Conservation (phyloP, 1,284 basidiomycete species). For the Phlebopus sp. region DNA sequence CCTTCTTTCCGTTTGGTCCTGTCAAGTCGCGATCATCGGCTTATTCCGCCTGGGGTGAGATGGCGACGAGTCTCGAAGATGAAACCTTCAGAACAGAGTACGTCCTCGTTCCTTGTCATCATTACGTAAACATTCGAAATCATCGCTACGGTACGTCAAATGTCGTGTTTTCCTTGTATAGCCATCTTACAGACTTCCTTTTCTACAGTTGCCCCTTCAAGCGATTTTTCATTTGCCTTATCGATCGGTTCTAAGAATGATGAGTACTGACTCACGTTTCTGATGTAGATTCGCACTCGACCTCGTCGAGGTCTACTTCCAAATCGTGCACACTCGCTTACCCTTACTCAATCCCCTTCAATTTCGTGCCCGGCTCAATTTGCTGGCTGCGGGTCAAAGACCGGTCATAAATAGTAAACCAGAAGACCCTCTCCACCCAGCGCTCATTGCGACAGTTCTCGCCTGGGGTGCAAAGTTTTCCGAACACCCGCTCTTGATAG, state of each 20-base stretch:
- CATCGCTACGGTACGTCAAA: conserved; percentile 31
- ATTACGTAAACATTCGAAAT: conserved; percentile 28
- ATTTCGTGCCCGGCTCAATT: conserved; percentile 66
- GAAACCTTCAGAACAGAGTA: conserved; percentile 75
- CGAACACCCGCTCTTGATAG: conserved; percentile 77
- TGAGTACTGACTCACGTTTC: conserved; percentile 19
- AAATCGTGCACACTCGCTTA: conserved; percentile 81
- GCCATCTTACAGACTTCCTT: conserved; percentile 13
- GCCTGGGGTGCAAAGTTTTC: conserved; percentile 93
- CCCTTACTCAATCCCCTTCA: conserved; percentile 77
- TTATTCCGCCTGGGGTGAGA: conserved; percentile 68
- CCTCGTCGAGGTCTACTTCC: conserved; percentile 86
- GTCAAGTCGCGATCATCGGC: conserved; percentile 38
- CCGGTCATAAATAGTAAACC: conserved; percentile 20
- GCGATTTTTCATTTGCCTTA: conserved; percentile 23
- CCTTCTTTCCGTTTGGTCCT: conserved; percentile 25
- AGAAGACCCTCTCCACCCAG: conserved; percentile 55
- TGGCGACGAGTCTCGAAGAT: conserved; percentile 63
- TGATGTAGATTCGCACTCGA: conserved; percentile 74
- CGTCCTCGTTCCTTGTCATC: conserved; percentile 36
- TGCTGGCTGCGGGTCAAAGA: conserved; percentile 36
- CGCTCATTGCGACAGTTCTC: conserved; percentile 82
- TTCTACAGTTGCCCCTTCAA: conserved; percentile 9
- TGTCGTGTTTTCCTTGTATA: conserved; percentile 10
- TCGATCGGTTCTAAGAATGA: conserved; percentile 17